phyloP scores from a whole-genome alignment of 2,329 filamentous ascomycete species.

The Bipolaris victoriae region DNA sequence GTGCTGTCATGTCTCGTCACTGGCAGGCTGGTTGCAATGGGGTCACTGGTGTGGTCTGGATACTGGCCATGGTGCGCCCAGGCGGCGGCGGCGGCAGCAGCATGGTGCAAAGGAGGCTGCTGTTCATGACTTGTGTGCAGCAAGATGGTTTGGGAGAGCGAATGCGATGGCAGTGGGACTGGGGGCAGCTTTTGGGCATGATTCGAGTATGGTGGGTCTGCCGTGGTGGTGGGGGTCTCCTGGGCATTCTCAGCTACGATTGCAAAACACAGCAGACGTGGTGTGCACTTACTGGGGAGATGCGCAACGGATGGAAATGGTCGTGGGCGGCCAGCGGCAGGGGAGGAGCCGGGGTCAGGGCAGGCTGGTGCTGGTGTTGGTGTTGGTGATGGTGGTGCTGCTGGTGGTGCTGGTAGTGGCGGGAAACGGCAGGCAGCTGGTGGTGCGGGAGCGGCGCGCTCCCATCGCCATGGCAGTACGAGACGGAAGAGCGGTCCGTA shows the following conservation, averaged over 20 bases:
- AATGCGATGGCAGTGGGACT: conserved; percentile 29
- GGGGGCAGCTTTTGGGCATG: conserved; percentile 29
- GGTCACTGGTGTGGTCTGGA: conserved; percentile 20
- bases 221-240: conserved; percentile 28
- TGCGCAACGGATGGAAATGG: conserved; percentile 25
- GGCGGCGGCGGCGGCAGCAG: conserved; percentile 19
- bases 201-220: conserved; percentile 33
- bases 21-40: conserved; percentile 18
- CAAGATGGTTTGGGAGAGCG: conserved; percentile 22
- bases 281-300: conserved; percentile 31
- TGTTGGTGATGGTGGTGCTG: conserved; percentile 17
- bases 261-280: conserved; percentile 12
- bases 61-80: conserved; percentile 25
- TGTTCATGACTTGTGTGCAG: conserved; percentile 21
- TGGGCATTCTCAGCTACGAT: conserved; percentile 28
- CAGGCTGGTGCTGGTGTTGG: conserved; percentile 17
- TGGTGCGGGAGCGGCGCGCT: conserved; percentile 17
- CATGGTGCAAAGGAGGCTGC: conserved; percentile 25
- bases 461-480: conserved; percentile 29
- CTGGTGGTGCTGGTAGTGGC: conserved; percentile 19
- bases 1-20: conserved; percentile 19
- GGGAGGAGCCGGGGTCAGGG: conserved; percentile 2
- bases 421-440: conserved; percentile 18
- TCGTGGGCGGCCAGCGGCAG: conserved; percentile 18
- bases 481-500: conserved; percentile 22